These are phyloP conservation scores for Diplodia corticola DNA, from an alignment of 2,329 filamentous ascomycete species.

Conservation along the genomic window DNA sequence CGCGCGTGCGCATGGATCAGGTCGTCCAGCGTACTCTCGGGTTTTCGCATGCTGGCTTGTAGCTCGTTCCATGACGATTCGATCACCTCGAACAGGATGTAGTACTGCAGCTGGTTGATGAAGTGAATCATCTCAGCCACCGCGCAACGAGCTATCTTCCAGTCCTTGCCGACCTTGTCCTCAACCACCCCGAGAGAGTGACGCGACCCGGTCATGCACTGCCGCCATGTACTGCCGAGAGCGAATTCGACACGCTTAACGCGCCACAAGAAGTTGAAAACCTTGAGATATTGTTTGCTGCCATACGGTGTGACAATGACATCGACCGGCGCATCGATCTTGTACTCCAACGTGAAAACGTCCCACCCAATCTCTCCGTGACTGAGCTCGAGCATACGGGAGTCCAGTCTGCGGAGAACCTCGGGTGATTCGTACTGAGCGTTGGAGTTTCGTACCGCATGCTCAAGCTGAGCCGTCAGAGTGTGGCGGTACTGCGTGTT, in stretches of 20 bases:
- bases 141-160: slow-evolving; percentile 85
- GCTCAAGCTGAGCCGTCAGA: slow-evolving; percentile 94
- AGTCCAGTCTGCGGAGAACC: slow-evolving; percentile 86
- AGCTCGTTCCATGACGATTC: slow-evolving; percentile 93
- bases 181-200: slow-evolving; percentile 82
- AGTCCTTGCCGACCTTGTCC: slow-evolving; percentile 71
- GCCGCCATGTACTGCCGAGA: slow-evolving; percentile 85
- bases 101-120: slow-evolving; percentile 94
- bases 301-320: slow-evolving; percentile 97
- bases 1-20: slow-evolving; percentile 87
- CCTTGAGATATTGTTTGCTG: slow-evolving; percentile 93
- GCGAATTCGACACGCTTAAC: slow-evolving; percentile 98
- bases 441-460: slow-evolving; percentile 95
- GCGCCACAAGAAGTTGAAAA: slow-evolving; percentile 98
- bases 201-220: slow-evolving; percentile 90
- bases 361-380: slow-evolving; percentile 99
- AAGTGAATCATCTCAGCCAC: slow-evolving; percentile 99
- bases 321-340: slow-evolving; percentile 93
- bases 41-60: slow-evolving; percentile 76
- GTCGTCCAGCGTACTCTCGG: slow-evolving; percentile 90
- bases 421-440: slow-evolving; percentile 94
- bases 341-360: slow-evolving; percentile 98
- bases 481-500: slow-evolving; percentile 96
- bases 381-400: slow-evolving; percentile 95
- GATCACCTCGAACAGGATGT: slow-evolving; percentile 98